These are phyloP conservation scores for Teunomyces stri DNA, from an alignment of 805 yeast species.

Conservation along the genomic window DNA sequence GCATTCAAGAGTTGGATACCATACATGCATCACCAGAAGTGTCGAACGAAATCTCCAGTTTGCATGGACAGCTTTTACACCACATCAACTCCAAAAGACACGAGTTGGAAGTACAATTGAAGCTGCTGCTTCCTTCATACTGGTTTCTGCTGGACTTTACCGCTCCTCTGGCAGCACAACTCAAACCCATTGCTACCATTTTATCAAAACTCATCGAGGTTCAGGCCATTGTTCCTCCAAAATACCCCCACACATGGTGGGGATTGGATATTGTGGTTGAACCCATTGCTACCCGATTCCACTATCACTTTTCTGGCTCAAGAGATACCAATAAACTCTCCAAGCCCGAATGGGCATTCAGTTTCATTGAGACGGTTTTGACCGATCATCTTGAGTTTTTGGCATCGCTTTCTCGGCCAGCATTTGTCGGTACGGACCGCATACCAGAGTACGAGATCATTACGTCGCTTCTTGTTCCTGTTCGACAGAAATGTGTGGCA, in stretches of 20 bases:
- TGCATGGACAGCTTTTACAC: not conserved
- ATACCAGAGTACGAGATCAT: conserved; percentile 40
- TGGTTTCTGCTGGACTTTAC: not conserved
- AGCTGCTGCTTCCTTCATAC: conserved; percentile 1
- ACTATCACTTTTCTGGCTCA: conserved; percentile 55
- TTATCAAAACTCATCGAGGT: conserved; percentile 21
- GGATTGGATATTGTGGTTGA: conserved; percentile 46
- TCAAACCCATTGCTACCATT: not conserved
- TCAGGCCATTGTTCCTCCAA: conserved; percentile 30
- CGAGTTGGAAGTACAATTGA: not conserved
- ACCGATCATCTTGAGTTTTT: conserved; percentile 39
- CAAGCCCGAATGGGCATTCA: conserved; percentile 71
- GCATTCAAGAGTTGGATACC: not conserved
- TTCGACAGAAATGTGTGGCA: conserved; percentile 41
- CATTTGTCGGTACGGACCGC: conserved; percentile 24
- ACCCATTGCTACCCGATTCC: conserved; percentile 50
- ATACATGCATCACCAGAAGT: not conserved
- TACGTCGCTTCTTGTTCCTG: conserved; percentile 45
- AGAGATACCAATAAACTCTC: conserved; percentile 61
- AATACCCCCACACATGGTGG: conserved; percentile 45
- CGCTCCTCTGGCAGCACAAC: not conserved
- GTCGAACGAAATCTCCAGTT: not conserved
- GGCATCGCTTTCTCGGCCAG: conserved; percentile 35
- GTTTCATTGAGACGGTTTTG: conserved; percentile 46
- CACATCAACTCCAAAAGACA: not conserved